Percentiles rank a stretch among this genome's conserved stretches.
Conservation (phyloP, 208 protist species). For the Crithidia sp. region DNA sequence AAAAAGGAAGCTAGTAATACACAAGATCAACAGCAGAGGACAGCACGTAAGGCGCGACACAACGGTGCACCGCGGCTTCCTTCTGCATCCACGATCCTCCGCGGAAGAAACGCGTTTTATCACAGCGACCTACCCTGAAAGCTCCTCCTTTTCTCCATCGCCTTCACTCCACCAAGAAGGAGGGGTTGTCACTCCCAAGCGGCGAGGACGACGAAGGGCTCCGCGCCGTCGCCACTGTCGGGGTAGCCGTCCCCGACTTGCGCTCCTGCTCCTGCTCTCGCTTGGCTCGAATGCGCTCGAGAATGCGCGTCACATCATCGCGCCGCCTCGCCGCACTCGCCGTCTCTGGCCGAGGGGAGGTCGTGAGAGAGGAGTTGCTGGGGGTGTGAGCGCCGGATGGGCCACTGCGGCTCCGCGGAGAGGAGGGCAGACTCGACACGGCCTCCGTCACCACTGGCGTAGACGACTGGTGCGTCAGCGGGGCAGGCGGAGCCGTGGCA, state of each 20-base stretch:
- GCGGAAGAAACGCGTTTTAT: too few species aligned
- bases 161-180: not conserved
- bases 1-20: not conserved
- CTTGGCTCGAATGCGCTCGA: constrained; percentile 46
- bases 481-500: not conserved
- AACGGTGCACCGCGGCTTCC: too few species aligned
- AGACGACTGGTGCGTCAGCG: not conserved
- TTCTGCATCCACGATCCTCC: too few species aligned
- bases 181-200: constrained; percentile 5
- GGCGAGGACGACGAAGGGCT: constrained; percentile 8
- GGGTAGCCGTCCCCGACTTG: not conserved
- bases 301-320: constrained; percentile 48
- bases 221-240: constrained; percentile 5
- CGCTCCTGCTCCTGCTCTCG: constrained; percentile 40
- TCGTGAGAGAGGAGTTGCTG: constrained; percentile 12
- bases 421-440: constrained; percentile 7
- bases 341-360: constrained; percentile 14
- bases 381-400: not conserved
- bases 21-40: not conserved
- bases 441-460: constrained; percentile 12
- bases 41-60: too few species aligned
- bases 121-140: too few species aligned
- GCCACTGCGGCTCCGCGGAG: constrained; percentile 15
- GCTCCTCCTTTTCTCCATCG: not conserved
- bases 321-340: constrained; percentile 20